phyloP scores from a whole-genome alignment of 73 alveolate species.

The Symbiodinium pilosum region DNA sequence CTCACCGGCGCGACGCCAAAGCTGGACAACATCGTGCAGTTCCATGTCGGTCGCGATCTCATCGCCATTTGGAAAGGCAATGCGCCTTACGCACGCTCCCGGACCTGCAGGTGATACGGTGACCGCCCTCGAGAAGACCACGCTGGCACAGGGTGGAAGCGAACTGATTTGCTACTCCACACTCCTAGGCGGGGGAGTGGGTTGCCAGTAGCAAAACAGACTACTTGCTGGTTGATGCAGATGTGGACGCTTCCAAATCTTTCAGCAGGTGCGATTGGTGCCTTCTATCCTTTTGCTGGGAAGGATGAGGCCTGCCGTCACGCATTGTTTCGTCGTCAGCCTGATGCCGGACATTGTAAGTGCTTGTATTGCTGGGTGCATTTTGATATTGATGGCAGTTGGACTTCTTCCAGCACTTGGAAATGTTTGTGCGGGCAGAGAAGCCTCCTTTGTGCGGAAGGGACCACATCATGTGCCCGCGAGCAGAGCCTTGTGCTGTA shows the following conservation, averaged over 20 bases:
- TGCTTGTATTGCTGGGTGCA: background rate
- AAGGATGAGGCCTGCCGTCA: constrained; percentile 36
- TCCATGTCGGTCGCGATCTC: constrained; percentile 96
- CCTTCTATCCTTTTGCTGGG: constrained; percentile 85
- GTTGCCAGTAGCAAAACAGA: background rate
- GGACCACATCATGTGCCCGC: constrained; percentile 98
- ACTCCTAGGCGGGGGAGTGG: constrained; percentile 15
- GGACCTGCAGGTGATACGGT: constrained; percentile 97
- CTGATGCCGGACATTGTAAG: background rate
- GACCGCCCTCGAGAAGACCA: constrained; percentile 97
- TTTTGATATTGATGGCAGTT: no score
- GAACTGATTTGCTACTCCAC: constrained; percentile 94
- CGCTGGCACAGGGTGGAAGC: constrained; percentile 96
- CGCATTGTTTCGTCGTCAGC: no score
- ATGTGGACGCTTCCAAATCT: background rate
- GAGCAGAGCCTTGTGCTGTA: background rate
- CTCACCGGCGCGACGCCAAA: constrained; percentile 98
- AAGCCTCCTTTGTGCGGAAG: constrained; percentile 99
- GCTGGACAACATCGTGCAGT: constrained; percentile 98
- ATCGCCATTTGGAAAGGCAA: background rate
- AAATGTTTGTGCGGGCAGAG: constrained; percentile 99
- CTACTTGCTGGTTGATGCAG: background rate
- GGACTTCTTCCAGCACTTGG: constrained; percentile 99
- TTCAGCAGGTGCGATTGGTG: constrained; percentile 78
- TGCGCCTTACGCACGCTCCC: background rate